Base-by-base conservation (phyloP, 2,329 filamentous ascomycete genomes). In the Colletotrichum spinosum region DNA sequence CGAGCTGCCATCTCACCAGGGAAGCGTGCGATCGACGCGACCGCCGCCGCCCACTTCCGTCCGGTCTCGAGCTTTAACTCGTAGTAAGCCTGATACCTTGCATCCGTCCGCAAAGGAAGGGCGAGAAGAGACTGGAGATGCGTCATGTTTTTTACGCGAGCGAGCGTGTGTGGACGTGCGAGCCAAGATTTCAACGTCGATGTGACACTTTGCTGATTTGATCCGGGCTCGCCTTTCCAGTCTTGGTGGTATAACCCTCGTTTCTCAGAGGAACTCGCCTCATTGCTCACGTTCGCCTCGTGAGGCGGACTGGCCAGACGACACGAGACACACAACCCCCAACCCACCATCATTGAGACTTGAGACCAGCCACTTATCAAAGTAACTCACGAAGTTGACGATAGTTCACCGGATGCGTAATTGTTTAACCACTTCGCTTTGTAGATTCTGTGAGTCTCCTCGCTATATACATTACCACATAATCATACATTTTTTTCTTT, bases 391-490 rank as follows among this genome's bases (percentile, higher is more conserved):
- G 7, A 34, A 11, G 25, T 12, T 49, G 25, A 49, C 46, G 25
- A 49, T 51, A 8, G 10, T 38, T 34, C 49, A 51, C 37, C 13
- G 13, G 15, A 51, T 11, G 2, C 5, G 8, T 38, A n/a, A 15
- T n/a, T 53, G 10, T 38, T 53, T 48, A 42, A 49, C 58, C 42
- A 41, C 42, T 48, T 49, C 25, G 3, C 37, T 13, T 50, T 50
- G 63, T 63, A 41, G 50, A 66, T 66, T 66, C 44, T 53, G 53
- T 52, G 42, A 41, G 48, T 41, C 17, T 52, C 60, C 46, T 25
- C 41, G 54, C 48, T 66, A 58, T 66, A 57, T 58, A 66, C 59
- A 66, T 66, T 66, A 63, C 63, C 59, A 63, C 63, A 50, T 57
- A 49, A 62, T 63, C 63, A 49, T 66, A 61, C 62, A 55, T 55